Evolutionary conservation across 139 green algal species (phyloP).

Genomic region (Tetradesmus lagerheimii): DNA sequence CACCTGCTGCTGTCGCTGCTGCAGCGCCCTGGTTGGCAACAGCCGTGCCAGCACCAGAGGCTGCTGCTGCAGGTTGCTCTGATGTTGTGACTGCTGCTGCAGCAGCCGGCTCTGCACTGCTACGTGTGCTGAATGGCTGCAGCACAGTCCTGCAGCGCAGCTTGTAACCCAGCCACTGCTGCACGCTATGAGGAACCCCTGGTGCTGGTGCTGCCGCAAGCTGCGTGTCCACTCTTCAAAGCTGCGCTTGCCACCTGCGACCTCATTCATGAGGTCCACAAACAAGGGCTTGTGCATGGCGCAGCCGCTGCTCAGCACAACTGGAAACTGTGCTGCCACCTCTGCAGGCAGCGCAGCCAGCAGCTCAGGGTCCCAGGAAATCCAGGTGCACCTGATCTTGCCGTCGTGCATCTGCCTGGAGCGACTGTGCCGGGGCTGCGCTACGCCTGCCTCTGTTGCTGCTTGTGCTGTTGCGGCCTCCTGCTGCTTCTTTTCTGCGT

Average conservation of each 20-base stretch:
- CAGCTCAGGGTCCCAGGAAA: constrained; percentile 11
- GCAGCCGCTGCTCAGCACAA: background rate
- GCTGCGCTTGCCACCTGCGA: constrained; percentile 6
- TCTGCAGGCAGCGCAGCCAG: constrained; percentile 3
- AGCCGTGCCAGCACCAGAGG: background rate
- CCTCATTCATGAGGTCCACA: background rate
- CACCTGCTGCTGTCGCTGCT: background rate
- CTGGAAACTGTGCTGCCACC: background rate
- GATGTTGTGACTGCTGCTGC: background rate
- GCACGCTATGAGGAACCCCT: background rate
- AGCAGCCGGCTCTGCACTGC: background rate
- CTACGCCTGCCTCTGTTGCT: background rate
- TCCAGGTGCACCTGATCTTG: background rate
- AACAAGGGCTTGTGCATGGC: background rate
- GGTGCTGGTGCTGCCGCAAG: background rate
- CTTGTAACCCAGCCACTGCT: background rate
- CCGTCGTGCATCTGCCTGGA: background rate
- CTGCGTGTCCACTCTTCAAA: background rate
- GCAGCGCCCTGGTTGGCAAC: background rate
- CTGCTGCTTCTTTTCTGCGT: background rate
- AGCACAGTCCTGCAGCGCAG: background rate
- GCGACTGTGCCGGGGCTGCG: background rate
- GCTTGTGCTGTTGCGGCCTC: background rate
- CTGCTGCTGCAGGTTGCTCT: constrained; percentile 1
- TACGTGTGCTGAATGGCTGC: background rate